Evolutionary conservation across 2,329 filamentous ascomycete species (phyloP), one percentile per base, ranked within the genome.

Genomic region (Thielaviopsis cerberus): DNA sequence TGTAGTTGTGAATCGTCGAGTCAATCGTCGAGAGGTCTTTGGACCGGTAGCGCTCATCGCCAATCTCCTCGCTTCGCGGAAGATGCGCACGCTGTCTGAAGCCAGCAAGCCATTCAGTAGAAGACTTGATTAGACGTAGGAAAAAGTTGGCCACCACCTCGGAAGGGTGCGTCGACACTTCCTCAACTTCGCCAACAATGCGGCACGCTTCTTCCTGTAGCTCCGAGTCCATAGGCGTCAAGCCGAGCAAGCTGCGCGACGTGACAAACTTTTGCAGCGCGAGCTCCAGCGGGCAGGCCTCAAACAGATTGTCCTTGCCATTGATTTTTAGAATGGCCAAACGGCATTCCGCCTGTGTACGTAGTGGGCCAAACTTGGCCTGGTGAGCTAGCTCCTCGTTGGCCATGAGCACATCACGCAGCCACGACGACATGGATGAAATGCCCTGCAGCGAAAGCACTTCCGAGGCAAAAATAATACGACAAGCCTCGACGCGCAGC

Each of bases 191-290:
- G 1, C 75, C 75, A 23, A 83, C 69, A 53, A 82, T 77, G 23
- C 72, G 74, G 63, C 78, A 79, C 17, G 79, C 78, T 66, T 82
- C 77, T 6, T 72, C 69, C 64, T 82, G 79, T 17, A 83, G 72
- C 66, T 83, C 80, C 4, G 75, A 68, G 57, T 82, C 78, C 69
- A 77, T 77, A 17, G 78, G 72, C 0, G 77, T 80, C 63, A 83
- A 64, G n/a, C 79, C 80, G 8, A 83, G 66, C 58, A 79, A 64
- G 54, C 69, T 68, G 65, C 73, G 76, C 8, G 72, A 71, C 61
- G 70, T 72, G 56, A 79, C 77, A 63, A 75, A 81, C 52, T 77
- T 73, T 4, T 74, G 73, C 23, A 81, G 70, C 56, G 77, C 73
- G n/a, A 65, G 65, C 65, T 81, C 78, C 64, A 81, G 71, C 1